Evolutionary conservation across 305 asterid species (phyloP).

Genomic region (Fraxinus sp.): DNA sequence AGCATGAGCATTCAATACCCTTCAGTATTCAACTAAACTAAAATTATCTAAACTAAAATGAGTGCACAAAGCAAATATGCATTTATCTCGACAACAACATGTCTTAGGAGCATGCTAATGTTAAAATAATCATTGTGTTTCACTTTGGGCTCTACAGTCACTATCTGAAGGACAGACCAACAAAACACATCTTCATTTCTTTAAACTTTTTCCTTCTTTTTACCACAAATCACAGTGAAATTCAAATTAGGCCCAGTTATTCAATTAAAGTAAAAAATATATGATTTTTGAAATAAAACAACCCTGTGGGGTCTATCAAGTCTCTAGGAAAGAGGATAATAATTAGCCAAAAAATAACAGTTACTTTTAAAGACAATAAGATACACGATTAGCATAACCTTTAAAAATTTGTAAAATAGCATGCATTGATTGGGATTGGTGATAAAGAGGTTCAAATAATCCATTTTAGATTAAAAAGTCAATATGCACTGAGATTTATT

Average conservation of each 20-base stretch:
- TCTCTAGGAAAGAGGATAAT: neutral
- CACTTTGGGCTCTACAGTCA: neutral
- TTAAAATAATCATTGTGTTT: conserved; percentile 7
- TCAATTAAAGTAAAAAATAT: neutral
- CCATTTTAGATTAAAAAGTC: neutral
- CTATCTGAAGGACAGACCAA: neutral
- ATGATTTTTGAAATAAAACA: neutral
- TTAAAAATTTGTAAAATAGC: neutral
- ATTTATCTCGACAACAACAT: neutral
- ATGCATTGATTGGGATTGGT: neutral
- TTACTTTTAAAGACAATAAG: neutral
- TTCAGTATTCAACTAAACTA: conserved; percentile 25
- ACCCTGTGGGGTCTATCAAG: neutral
- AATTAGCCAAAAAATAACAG: neutral
- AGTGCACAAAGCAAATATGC: neutral
- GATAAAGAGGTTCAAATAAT: conserved; percentile 3
- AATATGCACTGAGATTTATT: neutral
- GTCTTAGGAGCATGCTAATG: conserved; percentile 1
- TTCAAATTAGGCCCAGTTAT: neutral
- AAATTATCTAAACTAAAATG: conserved; percentile 10
- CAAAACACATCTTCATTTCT: neutral
- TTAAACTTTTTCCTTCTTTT: neutral
- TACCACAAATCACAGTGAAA: neutral
- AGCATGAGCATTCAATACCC: conserved; percentile 24
- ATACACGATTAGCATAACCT: neutral